Base-by-base conservation (phyloP, 495 filamentous ascomycete genomes). In the Pyrenopolyporus hunteri region DNA sequence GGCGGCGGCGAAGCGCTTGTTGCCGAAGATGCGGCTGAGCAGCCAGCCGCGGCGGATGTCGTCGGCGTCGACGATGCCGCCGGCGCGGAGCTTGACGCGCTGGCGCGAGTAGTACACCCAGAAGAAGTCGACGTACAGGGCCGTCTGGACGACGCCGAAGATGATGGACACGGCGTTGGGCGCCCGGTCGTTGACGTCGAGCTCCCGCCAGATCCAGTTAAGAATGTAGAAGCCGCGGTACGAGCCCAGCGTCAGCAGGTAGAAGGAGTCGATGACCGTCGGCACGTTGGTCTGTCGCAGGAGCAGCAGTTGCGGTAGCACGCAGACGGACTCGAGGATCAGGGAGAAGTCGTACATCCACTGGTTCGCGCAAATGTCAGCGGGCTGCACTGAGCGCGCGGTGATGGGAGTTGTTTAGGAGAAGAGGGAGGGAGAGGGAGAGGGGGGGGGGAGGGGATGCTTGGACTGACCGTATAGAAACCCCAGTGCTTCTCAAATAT, bases 41-140 rank as follows among this genome's bases (percentile, higher is more conserved):
- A 98, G 76, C 82, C 92, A 97, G 50, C 92, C 90, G 40, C 88
- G 85, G 28, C 86, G 79, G 48, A 93, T 81, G 71, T 98, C 94
- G 37, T 97, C 93, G 4, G 86, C 87, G 68, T 98, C 94, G n/a
- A 98, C 90, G 13, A 98, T 82, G 2, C 91, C 92, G 53, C 93
- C 93, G 57, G 87, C 87, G 37, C 94, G 83, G 3, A 98, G 87
- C 83, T 97, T 97, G 66, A 98, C 93, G 28, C 91, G 84, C 76
- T 98, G 95, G 29, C 94, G 82, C 3, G 87, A 87, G 77, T 89
- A 97, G 78, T 98, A 98, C 0, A 98, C 91, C 92, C 93, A 97
- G 19, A 89, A 91, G 70, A 98, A 98, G 72, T 98, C 95, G 61
- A 92, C 69, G 71, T 98, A 97, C 47, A 98, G 83, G 1, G 86